Base-by-base conservation (phyloP, 2,329 filamentous ascomycete genomes). In the Tolypocladium capitatum region DNA sequence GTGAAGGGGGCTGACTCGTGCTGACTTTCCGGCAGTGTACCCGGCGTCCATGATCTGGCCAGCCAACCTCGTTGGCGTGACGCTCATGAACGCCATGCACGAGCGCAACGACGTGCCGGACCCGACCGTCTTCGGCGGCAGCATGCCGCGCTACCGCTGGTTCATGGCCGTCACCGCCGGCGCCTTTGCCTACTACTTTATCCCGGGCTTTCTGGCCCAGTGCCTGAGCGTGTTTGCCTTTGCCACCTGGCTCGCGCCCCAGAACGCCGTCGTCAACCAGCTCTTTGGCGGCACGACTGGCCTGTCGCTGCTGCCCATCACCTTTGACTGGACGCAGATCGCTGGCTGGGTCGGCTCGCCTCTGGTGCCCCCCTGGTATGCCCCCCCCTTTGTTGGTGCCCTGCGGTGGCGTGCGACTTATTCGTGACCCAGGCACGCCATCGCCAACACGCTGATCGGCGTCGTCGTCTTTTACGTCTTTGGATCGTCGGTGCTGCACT, bases 1-100 rank as follows among this genome's bases (percentile, higher is more conserved):
- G 16, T n/a, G 1, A 1, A 28, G 6, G 8, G 2, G 2, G 9
- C 18, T 9, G 24, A 18, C 9, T 28, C 9, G 4, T n/a, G 30
- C 13, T 41, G 34, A 16, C 20, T 38, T n/a, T 21, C 24, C 16
- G 9, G 6, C 47, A 76, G 74, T 79, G 11, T 80, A 80, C 54
- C 78, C 78, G 4, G 80, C 81, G 0, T 77, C 83, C 10, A 85
- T 87, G 80, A 85, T 87, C 49, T 87, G 83, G 83, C 84, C 84
- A 0, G 72, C 70, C 2, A 83, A 78, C 45, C 68, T 88, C 24
- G 81, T 83, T 46, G 75, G 76, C 5, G 76, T 83, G 8, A 76
- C 81, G 1, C 65, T 87, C 33, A 82, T 87, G 68, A 81, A 82
- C 54, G 81, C 83, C 51, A 81, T 89, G 69, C 84, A 89, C 58